These are phyloP conservation scores for Podila horticola DNA, from an alignment of 192 early-diverging fungal species.

Conservation along the genomic window DNA sequence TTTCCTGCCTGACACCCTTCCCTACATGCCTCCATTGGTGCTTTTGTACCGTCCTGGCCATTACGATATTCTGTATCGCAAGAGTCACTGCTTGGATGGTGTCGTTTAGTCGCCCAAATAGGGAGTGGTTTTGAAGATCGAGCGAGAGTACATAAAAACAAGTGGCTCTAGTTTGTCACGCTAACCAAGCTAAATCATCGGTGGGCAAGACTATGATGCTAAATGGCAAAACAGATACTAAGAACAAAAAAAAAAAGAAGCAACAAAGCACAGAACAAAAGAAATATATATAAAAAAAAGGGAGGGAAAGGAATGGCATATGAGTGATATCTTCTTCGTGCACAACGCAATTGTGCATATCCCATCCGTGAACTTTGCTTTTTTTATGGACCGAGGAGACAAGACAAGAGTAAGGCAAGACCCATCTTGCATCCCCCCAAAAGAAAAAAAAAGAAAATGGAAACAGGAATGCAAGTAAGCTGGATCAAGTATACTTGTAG, in stretches of 20 bases:
- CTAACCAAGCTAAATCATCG: neutral
- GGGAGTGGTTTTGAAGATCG: neutral
- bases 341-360: no score
- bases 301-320: conserved; percentile 1
- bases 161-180: no score
- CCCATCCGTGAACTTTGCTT: no score
- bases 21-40: conserved; percentile 52
- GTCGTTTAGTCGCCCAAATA: conserved; percentile 21
- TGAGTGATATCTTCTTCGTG: no score
- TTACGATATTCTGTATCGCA: conserved; percentile 81
- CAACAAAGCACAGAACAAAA: neutral
- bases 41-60: conserved; percentile 70
- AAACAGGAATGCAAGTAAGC: no score
- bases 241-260: neutral
- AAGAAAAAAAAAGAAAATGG: no score
- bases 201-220: neutral
- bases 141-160: no score
- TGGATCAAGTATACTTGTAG: no score
- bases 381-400: no score
- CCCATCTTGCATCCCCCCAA: no score
- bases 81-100: conserved; percentile 49
- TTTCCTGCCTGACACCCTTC: conserved; percentile 69
- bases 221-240: neutral
- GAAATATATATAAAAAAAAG: neutral
- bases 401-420: no score